A percentile compares a stretch with the other conserved stretches of the same genome.
These are phyloP conservation scores for Spinacia oleracea DNA, from an alignment of 179 eudicot genomes.

Conservation along the genomic window DNA sequence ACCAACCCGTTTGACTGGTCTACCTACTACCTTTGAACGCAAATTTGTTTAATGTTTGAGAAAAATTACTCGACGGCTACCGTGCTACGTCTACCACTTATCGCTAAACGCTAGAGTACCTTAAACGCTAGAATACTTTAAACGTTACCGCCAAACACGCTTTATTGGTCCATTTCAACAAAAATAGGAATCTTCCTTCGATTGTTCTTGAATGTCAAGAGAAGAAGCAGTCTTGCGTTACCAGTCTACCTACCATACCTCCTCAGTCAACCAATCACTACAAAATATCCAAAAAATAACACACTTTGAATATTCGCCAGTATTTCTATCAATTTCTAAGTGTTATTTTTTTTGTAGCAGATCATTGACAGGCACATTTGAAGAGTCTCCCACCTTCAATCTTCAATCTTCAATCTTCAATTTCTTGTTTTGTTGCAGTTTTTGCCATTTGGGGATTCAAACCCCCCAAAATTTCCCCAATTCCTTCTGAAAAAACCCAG, in stretches of 20 bases:
- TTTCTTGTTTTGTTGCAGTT: background rate
- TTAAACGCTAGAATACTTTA: too few relatives aligned
- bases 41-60: too few relatives aligned
- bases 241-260: too few relatives aligned
- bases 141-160: too few relatives aligned
- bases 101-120: too few relatives aligned
- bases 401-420: constrained; percentile 1
- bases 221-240: background rate
- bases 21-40: too few relatives aligned
- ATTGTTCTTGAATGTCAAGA: background rate
- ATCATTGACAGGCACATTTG: background rate
- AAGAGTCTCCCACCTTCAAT: background rate
- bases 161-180: accelerated
- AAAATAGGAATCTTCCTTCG: background rate
- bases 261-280: background rate
- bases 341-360: too few relatives aligned
- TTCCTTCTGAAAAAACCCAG: background rate
- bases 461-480: background rate
- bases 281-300: too few relatives aligned
- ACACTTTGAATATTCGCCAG: background rate
- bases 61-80: too few relatives aligned
- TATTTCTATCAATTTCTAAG: background rate
- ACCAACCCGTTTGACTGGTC: too few relatives aligned
- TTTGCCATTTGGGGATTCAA: background rate
- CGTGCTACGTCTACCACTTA: too few relatives aligned